Percentiles rank a stretch among this genome's conserved stretches.
phyloP scores from a whole-genome alignment of 1,284 basidiomycete genomes.

The Sanghuangporus baumii region DNA sequence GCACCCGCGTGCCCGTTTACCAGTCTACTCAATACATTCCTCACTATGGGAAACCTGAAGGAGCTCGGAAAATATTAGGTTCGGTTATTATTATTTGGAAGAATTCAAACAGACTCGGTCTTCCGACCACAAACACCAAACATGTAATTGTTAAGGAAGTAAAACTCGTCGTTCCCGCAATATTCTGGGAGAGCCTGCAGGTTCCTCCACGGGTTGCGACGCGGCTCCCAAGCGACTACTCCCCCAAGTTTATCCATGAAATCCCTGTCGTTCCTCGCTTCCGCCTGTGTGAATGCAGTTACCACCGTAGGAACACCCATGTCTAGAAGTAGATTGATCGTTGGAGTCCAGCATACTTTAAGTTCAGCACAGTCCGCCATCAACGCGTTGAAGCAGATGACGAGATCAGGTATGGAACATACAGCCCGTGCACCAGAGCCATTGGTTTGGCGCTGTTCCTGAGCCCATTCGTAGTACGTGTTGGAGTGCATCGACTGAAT shows the following conservation, averaged over 20 bases:
- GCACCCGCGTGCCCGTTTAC: neutral
- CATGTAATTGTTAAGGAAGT: neutral
- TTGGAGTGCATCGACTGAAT: neutral
- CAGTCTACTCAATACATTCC: neutral
- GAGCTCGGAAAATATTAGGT: no score
- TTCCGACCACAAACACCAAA: neutral
- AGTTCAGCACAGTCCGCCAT: neutral
- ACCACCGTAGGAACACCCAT: constrained; percentile 3
- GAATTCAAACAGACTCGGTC: neutral
- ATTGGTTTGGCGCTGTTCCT: neutral
- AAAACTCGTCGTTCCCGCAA: neutral
- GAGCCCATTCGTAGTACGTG: constrained; percentile 1
- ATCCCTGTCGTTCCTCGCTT: neutral
- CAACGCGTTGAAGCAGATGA: neutral
- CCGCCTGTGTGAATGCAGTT: neutral
- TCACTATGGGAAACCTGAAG: neutral
- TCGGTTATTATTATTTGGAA: neutral
- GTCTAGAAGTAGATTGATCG: neutral
- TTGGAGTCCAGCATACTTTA: neutral
- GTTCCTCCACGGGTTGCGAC: constrained; percentile 6
- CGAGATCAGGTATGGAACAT: neutral
- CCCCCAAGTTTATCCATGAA: neutral
- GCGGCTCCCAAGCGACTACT: neutral
- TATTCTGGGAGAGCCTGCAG: neutral
- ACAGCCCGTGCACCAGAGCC: neutral